Evolutionary conservation across 2,329 filamentous ascomycete genomes (phyloP).

Genomic region (Penicillium occitanis): DNA sequence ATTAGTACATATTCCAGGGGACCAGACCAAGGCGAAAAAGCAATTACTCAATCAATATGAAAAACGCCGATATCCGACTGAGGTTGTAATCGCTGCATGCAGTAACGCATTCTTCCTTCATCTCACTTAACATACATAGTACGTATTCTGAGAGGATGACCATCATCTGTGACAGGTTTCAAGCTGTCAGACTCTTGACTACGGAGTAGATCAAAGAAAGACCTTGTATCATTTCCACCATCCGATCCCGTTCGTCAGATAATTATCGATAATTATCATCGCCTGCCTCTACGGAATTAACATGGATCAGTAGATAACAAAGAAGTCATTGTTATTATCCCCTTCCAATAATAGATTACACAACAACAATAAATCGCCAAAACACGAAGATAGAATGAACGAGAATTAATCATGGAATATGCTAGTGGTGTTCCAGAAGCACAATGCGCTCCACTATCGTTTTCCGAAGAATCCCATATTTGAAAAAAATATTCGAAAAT

Average conservation of each 20-base stretch:
- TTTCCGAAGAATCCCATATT: not conserved
- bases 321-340: not conserved
- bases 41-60: constrained; percentile 8
- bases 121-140: not conserved
- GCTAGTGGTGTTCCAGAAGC: constrained; percentile 3
- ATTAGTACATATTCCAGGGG: not conserved
- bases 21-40: not conserved
- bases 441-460: constrained; percentile 1
- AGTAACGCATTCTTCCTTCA: not conserved
- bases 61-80: constrained; percentile 4
- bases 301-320: not conserved
- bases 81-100: not conserved
- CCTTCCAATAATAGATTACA: not conserved
- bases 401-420: not conserved
- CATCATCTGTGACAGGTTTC: constrained; percentile 5
- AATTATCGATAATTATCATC: not conserved
- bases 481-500: not conserved
- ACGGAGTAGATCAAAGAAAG: not conserved
- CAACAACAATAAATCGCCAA: not conserved
- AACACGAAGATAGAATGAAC: not conserved
- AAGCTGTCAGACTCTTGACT: not conserved
- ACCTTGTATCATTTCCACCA: not conserved
- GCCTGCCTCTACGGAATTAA: not conserved
- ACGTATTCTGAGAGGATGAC: not conserved
- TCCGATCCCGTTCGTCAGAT: constrained; percentile 1